A percentile compares a stretch with the other conserved stretches of the same genome.
phyloP scores from a whole-genome alignment of 768 basidiomycete genomes.

The Tricholoma sp. region DNA sequence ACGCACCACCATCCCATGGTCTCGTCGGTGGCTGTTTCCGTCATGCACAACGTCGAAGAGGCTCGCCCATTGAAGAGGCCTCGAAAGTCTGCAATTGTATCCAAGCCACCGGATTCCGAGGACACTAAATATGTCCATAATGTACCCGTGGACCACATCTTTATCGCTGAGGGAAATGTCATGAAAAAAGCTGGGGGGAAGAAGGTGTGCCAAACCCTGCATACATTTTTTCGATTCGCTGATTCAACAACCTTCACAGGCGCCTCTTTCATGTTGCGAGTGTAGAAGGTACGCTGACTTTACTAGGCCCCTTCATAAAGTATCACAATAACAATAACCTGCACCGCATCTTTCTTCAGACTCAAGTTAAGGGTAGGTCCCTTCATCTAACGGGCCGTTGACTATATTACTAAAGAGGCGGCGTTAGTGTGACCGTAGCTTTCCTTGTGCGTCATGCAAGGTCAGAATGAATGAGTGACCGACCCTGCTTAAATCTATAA shows the following conservation, averaged over 20 bases:
- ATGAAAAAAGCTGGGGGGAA: constrained; percentile 43
- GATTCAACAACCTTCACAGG: constrained; percentile 19
- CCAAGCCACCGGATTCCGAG: constrained; percentile 17
- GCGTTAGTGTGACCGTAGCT: constrained; percentile 44
- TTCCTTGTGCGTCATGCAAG: constrained; percentile 45
- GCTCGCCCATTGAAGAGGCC: constrained; percentile 42
- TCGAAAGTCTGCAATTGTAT: constrained; percentile 27
- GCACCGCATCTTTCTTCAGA: constrained; percentile 18
- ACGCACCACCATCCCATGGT: constrained; percentile 17
- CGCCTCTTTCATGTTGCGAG: constrained; percentile 59
- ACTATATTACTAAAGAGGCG: constrained; percentile 2
- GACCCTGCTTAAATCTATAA: background rate
- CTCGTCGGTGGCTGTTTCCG: constrained; percentile 9
- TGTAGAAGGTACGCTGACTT: constrained; percentile 45
- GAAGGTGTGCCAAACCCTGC: constrained; percentile 31
- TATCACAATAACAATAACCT: constrained; percentile 1
- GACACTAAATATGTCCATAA: constrained; percentile 21
- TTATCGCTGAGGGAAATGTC: constrained; percentile 43
- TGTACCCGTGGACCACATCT: constrained; percentile 42
- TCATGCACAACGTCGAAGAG: constrained; percentile 8
- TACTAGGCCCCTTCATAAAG: background rate
- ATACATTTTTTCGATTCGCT: constrained; percentile 1
- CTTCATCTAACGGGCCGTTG: constrained; percentile 8
- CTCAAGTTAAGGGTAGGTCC: constrained; percentile 54
- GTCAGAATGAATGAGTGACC: constrained; percentile 9